Evolutionary conservation across 192 early-diverging fungal species (phyloP).

Genomic region (Diversispora eburnea): DNA sequence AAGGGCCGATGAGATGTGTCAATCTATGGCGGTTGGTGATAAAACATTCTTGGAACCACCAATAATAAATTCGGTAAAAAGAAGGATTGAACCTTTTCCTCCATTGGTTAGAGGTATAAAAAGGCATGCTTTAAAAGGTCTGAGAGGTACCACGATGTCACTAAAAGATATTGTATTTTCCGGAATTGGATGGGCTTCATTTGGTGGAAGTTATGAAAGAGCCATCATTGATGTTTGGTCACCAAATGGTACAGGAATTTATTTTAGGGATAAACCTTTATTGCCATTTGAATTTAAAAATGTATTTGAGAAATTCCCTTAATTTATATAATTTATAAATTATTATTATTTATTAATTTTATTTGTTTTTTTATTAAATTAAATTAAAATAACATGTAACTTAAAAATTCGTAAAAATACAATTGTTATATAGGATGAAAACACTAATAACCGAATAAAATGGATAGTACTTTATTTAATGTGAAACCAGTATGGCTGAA

Average conservation of each 20-base stretch:
- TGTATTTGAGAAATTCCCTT: not conserved
- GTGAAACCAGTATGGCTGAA: no score
- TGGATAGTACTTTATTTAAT: no score
- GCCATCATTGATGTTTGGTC: constrained; percentile 52
- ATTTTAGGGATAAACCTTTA: constrained; percentile 50
- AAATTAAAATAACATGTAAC: no score
- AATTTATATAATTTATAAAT: no score
- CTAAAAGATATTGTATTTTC: constrained; percentile 55
- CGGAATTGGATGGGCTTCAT: constrained; percentile 61
- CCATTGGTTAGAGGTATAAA: constrained; percentile 38
- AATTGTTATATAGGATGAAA: no score
- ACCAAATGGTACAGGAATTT: constrained; percentile 48
- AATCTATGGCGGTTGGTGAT: constrained; percentile 35
- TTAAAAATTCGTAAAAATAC: no score
- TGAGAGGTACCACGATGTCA: constrained; percentile 35
- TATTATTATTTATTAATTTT: no score
- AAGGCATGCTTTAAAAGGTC: constrained; percentile 40
- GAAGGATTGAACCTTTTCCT: constrained; percentile 30
- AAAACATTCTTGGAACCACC: constrained; percentile 42
- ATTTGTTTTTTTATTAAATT: no score
- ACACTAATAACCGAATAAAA: no score
- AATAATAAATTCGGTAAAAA: constrained; percentile 32
- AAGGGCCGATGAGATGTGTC: constrained; percentile 41
- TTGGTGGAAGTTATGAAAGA: constrained; percentile 48
- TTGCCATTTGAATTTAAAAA: constrained; percentile 62